Percentiles rank a stretch among this genome's conserved stretches.
phyloP scores from a whole-genome alignment of 305 asterid genomes.

The Fraxinus sp. region DNA sequence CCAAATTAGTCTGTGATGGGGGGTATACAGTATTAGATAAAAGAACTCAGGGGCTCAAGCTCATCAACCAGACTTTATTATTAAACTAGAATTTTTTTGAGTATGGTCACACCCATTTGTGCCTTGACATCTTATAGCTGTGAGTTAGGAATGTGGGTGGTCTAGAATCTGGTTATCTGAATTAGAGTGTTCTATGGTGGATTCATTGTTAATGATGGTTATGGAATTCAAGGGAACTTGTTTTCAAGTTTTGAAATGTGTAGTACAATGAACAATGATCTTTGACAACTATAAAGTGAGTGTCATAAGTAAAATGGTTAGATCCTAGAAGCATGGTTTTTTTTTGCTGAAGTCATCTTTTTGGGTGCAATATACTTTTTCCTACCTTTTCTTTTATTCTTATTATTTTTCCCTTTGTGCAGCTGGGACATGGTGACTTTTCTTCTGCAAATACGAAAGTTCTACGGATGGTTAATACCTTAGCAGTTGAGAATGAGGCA shows the following conservation, averaged over 20 bases:
- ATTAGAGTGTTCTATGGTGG: background rate
- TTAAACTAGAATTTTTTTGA: constrained; percentile 12
- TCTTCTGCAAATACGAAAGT: constrained; percentile 91
- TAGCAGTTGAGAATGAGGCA: constrained; percentile 86
- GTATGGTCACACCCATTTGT: background rate
- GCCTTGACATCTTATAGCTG: background rate
- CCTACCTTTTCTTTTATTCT: background rate
- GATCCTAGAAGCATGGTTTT: background rate
- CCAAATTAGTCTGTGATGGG: background rate
- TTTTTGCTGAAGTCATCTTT: background rate
- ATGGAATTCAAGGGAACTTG: background rate
- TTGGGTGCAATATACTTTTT: constrained; percentile 1
- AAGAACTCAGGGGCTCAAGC: background rate
- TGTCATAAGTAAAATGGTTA: background rate
- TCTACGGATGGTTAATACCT: constrained; percentile 90
- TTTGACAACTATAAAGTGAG: background rate
- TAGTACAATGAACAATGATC: background rate
- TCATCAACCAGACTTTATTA: background rate
- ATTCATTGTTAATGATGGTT: background rate
- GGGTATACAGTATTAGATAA: background rate
- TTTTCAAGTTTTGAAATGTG: background rate
- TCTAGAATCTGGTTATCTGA: background rate
- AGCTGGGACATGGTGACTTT: constrained; percentile 97
- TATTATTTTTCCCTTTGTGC: constrained; percentile 31
- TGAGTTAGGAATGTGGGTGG: background rate